A percentile compares a stretch with the other conserved stretches of the same genome.
phyloP scores from a whole-genome alignment of 2,329 filamentous ascomycete genomes.

The Pyricularia sp. region DNA sequence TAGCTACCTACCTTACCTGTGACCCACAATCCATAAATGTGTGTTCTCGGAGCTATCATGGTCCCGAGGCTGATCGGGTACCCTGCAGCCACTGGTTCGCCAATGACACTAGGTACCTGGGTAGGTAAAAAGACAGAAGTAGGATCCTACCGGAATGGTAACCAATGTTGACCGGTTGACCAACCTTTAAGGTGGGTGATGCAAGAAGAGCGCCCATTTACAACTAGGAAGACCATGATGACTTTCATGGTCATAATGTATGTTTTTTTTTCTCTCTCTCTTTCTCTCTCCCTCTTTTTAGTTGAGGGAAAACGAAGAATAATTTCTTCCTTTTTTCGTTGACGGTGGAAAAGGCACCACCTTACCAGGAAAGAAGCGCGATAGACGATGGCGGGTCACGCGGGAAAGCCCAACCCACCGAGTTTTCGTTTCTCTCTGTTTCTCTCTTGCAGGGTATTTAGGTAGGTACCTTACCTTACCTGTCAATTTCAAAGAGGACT shows the following conservation, averaged over 20 bases:
- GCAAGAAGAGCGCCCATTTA: neutral
- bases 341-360: too few species aligned
- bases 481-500: neutral
- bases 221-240: neutral
- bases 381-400: too few species aligned
- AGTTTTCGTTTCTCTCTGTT: neutral
- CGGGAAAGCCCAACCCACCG: too few species aligned
- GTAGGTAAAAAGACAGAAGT: neutral
- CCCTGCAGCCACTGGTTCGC: neutral
- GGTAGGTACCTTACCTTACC: neutral
- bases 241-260: neutral
- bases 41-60: neutral
- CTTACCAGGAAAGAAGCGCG: too few species aligned
- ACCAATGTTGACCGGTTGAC: neutral
- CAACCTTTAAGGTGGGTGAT: neutral
- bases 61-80: neutral
- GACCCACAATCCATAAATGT: neutral
- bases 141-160: neutral
- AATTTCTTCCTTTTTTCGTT: too few species aligned
- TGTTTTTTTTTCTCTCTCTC: neutral
- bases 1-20: neutral
- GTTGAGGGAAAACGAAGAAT: too few species aligned
- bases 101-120: neutral
- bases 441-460: neutral
- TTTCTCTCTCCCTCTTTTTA: neutral